These are phyloP conservation scores for Rosellinia necatrix DNA, from an alignment of 2,329 filamentous ascomycete genomes.

Conservation along the genomic window DNA sequence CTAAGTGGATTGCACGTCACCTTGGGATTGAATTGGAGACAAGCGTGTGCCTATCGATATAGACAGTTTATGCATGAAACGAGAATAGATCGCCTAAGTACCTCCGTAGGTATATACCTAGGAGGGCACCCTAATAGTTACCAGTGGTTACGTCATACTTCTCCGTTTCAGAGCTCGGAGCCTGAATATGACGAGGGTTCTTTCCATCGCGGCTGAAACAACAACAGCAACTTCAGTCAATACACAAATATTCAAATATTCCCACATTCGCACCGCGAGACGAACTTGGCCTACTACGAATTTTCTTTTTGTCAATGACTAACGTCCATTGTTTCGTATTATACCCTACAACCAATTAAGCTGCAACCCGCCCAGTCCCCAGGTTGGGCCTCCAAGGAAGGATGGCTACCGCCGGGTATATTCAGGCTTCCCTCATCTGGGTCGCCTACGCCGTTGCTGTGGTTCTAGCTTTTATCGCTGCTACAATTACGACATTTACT, in stretches of 20 bases:
- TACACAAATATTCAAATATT: conserved; percentile 23
- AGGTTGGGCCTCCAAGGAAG: conserved; percentile 8
- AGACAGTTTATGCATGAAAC: too few species aligned
- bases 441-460: conserved; percentile 87
- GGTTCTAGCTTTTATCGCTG: conserved; percentile 73
- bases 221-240: neutral
- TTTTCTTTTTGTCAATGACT: conserved; percentile 4
- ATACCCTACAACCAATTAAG: neutral
- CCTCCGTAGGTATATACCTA: too few species aligned
- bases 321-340: neutral
- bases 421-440: conserved; percentile 94
- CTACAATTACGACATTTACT: conserved; percentile 84
- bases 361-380: neutral
- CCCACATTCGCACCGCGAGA: conserved; percentile 20
- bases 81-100: too few species aligned
- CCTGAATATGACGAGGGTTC: neutral
- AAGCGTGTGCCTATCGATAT: too few species aligned
- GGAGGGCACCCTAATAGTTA: too few species aligned
- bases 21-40: too few species aligned
- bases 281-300: conserved; percentile 9
- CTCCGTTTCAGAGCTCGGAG: conserved; percentile 6
- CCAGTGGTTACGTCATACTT: conserved; percentile 19
- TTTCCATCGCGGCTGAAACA: conserved; percentile 1
- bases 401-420: conserved; percentile 57
- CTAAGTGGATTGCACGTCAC: too few species aligned